Percentiles rank a stretch among this genome's conserved stretches.
These are phyloP conservation scores for Chrysoporthe austroafricana DNA, from an alignment of 2,329 filamentous ascomycete species.

Conservation along the genomic window DNA sequence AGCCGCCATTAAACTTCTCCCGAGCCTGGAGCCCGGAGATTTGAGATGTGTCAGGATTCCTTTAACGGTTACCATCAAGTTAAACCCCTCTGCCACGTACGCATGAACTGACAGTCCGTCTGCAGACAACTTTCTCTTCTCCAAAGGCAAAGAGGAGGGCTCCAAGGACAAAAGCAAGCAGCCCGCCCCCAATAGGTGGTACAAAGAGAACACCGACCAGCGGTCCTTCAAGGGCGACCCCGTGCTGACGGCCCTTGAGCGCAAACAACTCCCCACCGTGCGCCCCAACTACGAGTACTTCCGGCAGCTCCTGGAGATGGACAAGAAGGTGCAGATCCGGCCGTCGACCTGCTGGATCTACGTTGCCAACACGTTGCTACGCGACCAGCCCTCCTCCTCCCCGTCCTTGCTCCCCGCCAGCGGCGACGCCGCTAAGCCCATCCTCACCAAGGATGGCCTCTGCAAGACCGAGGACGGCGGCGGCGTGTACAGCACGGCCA, in stretches of 20 bases:
- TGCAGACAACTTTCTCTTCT: conserved; percentile 64
- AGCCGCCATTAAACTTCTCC: not conserved
- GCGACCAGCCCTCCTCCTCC: conserved; percentile 36
- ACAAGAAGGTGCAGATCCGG: conserved; percentile 56
- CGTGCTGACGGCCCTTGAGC: conserved; percentile 63
- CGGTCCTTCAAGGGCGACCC: conserved; percentile 67
- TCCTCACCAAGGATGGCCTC: conserved; percentile 20
- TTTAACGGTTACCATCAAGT: not conserved
- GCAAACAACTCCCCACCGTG: conserved; percentile 60
- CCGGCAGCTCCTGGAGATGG: conserved; percentile 56
- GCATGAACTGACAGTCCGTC: conserved; percentile 13
- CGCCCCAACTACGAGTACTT: conserved; percentile 67
- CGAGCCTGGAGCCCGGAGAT: not conserved
- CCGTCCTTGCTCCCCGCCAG: not conserved
- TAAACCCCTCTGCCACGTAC: not conserved
- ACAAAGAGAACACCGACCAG: conserved; percentile 42
- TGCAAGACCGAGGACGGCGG: conserved; percentile 21
- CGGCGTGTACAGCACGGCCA: conserved; percentile 8
- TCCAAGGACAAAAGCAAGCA: conserved; percentile 42
- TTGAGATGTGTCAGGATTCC: not conserved
- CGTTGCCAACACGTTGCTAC: conserved; percentile 57
- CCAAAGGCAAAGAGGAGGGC: conserved; percentile 58
- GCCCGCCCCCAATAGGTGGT: conserved; percentile 29
- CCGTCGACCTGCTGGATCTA: conserved; percentile 65
- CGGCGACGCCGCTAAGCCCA: conserved; percentile 50